Conservation (phyloP, 2,329 filamentous ascomycete species). For the Pseudogymnoascus verrucosus region DNA sequence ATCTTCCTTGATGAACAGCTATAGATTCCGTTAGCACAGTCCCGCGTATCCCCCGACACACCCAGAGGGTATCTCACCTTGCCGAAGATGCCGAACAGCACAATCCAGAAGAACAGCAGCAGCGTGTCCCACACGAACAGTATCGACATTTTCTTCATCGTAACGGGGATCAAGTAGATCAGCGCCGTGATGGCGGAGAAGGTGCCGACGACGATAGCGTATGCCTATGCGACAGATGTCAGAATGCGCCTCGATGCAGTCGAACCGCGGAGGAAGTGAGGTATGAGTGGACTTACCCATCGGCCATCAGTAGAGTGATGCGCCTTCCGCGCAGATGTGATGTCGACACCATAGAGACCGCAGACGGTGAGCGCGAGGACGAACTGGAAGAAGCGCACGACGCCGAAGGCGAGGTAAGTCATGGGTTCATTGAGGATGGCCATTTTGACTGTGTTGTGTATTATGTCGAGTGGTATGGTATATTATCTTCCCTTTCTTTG, state of each 20-base stretch:
- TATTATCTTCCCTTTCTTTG: neutral
- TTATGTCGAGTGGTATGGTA: neutral
- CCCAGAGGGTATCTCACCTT: constrained; percentile 33
- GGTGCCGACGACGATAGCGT: constrained; percentile 61
- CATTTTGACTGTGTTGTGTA: neutral
- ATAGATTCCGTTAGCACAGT: constrained; percentile 1
- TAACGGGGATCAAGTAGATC: constrained; percentile 57
- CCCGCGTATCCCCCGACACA: neutral
- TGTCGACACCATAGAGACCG: constrained; percentile 68
- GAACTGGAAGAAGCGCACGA: constrained; percentile 69
- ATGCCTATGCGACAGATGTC: constrained; percentile 41
- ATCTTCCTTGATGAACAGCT: constrained; percentile 65
- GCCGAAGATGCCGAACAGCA: constrained; percentile 77
- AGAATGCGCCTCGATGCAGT: neutral
- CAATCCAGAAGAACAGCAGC: constrained; percentile 71
- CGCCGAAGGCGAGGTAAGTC: constrained; percentile 47
- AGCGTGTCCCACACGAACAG: constrained; percentile 63
- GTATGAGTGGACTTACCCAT: constrained; percentile 51
- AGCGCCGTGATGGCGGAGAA: constrained; percentile 57
- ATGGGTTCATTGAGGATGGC: constrained; percentile 18
- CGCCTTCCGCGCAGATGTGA: constrained; percentile 45
- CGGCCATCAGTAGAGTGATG: constrained; percentile 50
- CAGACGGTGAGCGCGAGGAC: constrained; percentile 68
- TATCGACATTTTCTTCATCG: constrained; percentile 40
- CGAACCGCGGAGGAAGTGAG: neutral